Conservation (phyloP, 2,329 filamentous ascomycete genomes). For the Colletotrichum camelliae region DNA sequence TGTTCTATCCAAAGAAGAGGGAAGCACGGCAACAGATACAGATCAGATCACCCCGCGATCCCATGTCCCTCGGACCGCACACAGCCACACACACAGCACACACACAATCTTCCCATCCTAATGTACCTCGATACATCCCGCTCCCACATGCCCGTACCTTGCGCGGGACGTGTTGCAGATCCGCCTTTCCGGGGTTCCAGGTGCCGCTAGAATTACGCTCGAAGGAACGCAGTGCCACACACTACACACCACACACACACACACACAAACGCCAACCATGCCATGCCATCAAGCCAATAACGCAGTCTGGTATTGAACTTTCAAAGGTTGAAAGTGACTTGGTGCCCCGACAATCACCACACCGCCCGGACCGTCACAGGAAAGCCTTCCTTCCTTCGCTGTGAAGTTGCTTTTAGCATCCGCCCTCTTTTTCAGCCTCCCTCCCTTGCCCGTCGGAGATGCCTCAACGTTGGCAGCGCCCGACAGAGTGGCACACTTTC, state of each 20-base stretch:
- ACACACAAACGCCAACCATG: background rate
- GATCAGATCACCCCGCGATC: background rate
- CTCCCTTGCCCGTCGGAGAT: background rate
- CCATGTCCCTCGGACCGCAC: background rate
- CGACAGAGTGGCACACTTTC: background rate
- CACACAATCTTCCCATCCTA: background rate
- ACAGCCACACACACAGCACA: constrained; percentile 11
- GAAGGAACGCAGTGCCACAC: background rate
- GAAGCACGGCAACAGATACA: background rate
- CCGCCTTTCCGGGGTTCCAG: constrained; percentile 17
- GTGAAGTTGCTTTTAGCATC: background rate
- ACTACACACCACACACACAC: background rate
- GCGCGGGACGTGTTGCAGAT: constrained; percentile 18
- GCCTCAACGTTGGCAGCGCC: background rate
- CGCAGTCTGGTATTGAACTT: background rate
- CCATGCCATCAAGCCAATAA: background rate
- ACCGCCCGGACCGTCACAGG: background rate
- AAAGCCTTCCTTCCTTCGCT: background rate
- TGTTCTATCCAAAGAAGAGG: background rate
- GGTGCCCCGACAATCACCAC: background rate
- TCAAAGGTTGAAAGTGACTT: background rate
- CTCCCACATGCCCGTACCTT: constrained; percentile 12
- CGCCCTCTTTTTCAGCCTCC: background rate
- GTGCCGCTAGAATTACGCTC: constrained; percentile 10
- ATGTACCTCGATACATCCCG: background rate